Percentiles rank a stretch among this genome's conserved stretches.
Evolutionary conservation across 1,284 basidiomycete species (phyloP).

Genomic region (Meripilus lineatus): DNA sequence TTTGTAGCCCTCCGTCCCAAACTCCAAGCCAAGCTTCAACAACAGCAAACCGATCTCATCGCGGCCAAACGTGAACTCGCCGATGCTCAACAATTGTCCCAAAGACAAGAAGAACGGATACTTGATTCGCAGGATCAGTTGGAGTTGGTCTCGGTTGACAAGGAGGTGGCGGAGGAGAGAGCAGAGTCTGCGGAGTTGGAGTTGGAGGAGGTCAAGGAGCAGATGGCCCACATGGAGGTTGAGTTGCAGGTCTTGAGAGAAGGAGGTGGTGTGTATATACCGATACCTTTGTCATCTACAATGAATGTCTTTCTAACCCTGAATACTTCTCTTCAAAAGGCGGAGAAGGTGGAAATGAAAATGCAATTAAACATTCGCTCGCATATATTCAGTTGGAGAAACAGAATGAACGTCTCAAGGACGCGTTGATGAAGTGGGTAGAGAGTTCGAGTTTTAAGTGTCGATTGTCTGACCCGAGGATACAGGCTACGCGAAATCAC

Average conservation of each 20-base stretch:
- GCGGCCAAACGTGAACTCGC: constrained; percentile 62
- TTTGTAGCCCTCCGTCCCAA: constrained; percentile 86
- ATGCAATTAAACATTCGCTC: constrained; percentile 57
- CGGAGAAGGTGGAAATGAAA: constrained; percentile 38
- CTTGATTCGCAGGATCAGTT: constrained; percentile 82
- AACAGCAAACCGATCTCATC: constrained; percentile 74
- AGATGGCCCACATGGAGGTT: constrained; percentile 76
- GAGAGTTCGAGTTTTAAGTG: not conserved
- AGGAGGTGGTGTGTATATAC: constrained; percentile 33
- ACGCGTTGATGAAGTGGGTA: constrained; percentile 79
- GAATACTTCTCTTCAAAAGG: constrained; percentile 17
- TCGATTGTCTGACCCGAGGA: not conserved
- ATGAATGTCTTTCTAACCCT: not conserved
- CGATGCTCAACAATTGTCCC: constrained; percentile 61
- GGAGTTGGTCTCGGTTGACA: constrained; percentile 94
- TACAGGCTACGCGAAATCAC: constrained; percentile 81
- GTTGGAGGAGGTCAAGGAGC: constrained; percentile 74
- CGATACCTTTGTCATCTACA: not conserved
- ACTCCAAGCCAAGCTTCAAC: constrained; percentile 81
- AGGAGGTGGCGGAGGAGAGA: constrained; percentile 95
- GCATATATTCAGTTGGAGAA: constrained; percentile 93
- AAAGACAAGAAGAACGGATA: constrained; percentile 55
- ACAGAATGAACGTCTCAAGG: constrained; percentile 93
- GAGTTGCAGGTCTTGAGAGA: constrained; percentile 78
- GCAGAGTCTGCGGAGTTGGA: constrained; percentile 79